Conservation (phyloP, 169 alveolate species). For the Cryptosporidium viatorum region DNA sequence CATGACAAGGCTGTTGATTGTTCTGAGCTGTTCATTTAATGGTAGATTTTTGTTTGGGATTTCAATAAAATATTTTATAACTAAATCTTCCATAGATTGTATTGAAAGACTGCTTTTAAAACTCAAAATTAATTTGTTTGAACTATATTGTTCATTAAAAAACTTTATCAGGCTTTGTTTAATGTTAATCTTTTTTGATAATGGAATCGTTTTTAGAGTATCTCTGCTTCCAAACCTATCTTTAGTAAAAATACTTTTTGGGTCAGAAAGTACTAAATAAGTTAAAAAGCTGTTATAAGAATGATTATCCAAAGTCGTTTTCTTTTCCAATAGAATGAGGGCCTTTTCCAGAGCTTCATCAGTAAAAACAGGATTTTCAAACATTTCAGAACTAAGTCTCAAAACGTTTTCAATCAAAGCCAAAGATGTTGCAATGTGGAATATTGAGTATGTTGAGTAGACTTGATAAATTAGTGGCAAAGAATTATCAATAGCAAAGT, state of each 20-base stretch:
- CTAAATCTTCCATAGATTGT: slow-evolving; percentile 7
- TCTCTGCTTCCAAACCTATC: background rate
- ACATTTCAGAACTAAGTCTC: background rate
- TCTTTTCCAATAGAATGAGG: background rate
- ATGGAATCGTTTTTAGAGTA: background rate
- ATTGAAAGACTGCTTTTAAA: background rate
- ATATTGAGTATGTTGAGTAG: background rate
- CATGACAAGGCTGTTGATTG: background rate
- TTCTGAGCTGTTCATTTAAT: background rate
- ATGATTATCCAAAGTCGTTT: background rate
- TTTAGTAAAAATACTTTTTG: background rate
- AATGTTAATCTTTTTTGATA: background rate
- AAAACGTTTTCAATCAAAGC: background rate
- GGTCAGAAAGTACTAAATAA: background rate
- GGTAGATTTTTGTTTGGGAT: slow-evolving; percentile 27
- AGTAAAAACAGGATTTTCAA: background rate
- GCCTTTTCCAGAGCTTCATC: slow-evolving; percentile 17
- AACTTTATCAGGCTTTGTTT: background rate
- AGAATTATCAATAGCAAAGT: slow-evolving; percentile 5
- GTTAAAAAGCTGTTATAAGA: background rate
- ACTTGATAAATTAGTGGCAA: background rate
- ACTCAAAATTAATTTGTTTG: background rate
- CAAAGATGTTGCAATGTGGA: background rate
- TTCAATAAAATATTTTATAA: background rate
- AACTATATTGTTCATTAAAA: slow-evolving; percentile 30